Conservation (phyloP, 2,329 filamentous ascomycete genomes). For the Amauroascus verrucosus region DNA sequence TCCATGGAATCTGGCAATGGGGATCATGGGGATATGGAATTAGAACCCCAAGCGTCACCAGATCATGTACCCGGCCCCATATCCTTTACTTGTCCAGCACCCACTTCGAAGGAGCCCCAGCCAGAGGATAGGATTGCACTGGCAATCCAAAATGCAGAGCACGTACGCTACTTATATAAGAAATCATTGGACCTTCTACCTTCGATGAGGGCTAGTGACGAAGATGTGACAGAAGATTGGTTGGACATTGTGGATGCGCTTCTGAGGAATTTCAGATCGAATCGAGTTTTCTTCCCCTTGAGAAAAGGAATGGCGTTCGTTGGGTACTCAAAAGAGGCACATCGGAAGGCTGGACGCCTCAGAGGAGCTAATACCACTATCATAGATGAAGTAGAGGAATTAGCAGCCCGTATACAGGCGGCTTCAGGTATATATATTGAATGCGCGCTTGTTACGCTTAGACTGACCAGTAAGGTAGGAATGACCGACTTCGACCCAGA, state of each 20-base stretch:
- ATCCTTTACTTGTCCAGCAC: constrained; percentile 2
- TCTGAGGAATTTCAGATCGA: constrained; percentile 50
- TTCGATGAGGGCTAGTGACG: constrained; percentile 41
- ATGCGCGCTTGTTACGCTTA: neutral
- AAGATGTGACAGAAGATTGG: constrained; percentile 45
- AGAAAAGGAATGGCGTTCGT: constrained; percentile 43
- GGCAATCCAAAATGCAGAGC: constrained; percentile 7
- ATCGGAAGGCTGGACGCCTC: constrained; percentile 29
- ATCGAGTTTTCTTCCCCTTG: constrained; percentile 49
- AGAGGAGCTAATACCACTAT: constrained; percentile 28
- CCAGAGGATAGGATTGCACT: neutral
- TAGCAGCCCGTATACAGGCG: constrained; percentile 37
- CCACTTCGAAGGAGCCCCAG: neutral
- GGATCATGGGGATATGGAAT: constrained; percentile 17
- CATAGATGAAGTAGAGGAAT: constrained; percentile 36
- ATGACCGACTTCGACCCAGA: constrained; percentile 13
- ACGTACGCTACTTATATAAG: constrained; percentile 37
- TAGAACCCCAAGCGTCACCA: constrained; percentile 16
- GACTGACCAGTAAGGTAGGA: constrained; percentile 7
- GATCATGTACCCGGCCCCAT: constrained; percentile 19
- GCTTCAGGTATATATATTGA: constrained; percentile 27
- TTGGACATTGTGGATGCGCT: constrained; percentile 49
- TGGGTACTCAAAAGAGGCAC: constrained; percentile 37
- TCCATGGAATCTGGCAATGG: constrained; percentile 19
- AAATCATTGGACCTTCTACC: constrained; percentile 41